Conservation (phyloP, 1,284 basidiomycete genomes). For the Meira nashicola region DNA sequence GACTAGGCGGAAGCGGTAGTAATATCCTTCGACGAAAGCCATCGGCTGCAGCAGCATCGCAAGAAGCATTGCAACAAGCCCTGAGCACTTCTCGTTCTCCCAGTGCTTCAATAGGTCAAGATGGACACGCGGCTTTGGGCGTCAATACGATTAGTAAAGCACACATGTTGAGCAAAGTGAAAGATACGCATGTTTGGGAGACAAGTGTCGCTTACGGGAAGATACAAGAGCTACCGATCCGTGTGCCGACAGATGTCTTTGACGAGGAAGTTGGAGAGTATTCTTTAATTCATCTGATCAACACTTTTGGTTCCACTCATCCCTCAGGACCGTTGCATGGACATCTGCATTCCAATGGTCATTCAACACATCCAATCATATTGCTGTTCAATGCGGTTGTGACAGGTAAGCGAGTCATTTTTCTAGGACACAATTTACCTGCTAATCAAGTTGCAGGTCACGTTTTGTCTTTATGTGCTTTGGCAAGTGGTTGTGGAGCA, state of each 20-base stretch:
- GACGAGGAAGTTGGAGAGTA: conserved; percentile 96
- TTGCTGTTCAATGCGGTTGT: conserved; percentile 90
- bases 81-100: neutral
- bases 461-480: conserved; percentile 85
- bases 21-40: neutral
- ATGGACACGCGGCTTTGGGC: neutral
- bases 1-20: conserved; percentile 7
- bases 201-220: conserved; percentile 67
- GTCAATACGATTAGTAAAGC: conserved; percentile 1
- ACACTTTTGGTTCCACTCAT: conserved; percentile 70
- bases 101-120: conserved; percentile 1
- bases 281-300: conserved; percentile 82
- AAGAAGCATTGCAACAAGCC: neutral
- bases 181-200: conserved; percentile 90
- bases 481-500: conserved; percentile 81
- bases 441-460: conserved; percentile 78
- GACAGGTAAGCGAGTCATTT: conserved; percentile 87
- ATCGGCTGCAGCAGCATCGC: neutral
- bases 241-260: conserved; percentile 39
- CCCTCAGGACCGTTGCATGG: conserved; percentile 74
- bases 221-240: conserved; percentile 26
- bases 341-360: conserved; percentile 84
- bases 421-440: conserved; percentile 73
- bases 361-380: conserved; percentile 85
- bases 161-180: neutral